Evolutionary conservation across 2,329 filamentous ascomycete species (phyloP).

Genomic region (Fusarium sp.): DNA sequence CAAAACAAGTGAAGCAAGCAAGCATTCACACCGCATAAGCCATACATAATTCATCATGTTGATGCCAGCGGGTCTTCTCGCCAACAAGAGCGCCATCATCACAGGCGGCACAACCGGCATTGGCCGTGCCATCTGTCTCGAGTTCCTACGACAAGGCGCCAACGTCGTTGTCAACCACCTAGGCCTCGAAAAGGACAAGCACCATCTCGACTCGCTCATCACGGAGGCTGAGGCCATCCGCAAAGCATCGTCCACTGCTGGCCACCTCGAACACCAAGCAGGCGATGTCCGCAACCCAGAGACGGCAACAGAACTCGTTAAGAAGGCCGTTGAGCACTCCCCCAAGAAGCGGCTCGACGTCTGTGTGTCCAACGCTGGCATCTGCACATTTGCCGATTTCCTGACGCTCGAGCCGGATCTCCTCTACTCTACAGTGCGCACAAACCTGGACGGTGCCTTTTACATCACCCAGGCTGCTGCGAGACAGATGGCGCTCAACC

Average conservation of each 20-base stretch:
- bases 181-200: conserved; percentile 61
- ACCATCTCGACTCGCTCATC: conserved; percentile 63
- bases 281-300: conserved; percentile 82
- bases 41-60: conserved; percentile 50
- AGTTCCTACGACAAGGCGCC: conserved; percentile 80
- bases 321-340: conserved; percentile 66
- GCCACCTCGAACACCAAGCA: conserved; percentile 70
- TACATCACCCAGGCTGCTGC: conserved; percentile 87
- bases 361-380: conserved; percentile 87
- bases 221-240: conserved; percentile 60
- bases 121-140: conserved; percentile 83
- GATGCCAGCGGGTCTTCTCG: conserved; percentile 64
- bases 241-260: conserved; percentile 53
- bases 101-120: conserved; percentile 89
- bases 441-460: conserved; percentile 90
- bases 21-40: background rate
- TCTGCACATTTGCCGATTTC: conserved; percentile 90
- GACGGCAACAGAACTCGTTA: conserved; percentile 74
- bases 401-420: conserved; percentile 76
- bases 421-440: conserved; percentile 75
- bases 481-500: conserved; percentile 75
- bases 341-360: conserved; percentile 69
- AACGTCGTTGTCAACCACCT: conserved; percentile 84
- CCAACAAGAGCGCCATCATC: conserved; percentile 82
- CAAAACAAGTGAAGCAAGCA: background rate